Conservation (phyloP, 2,329 filamentous ascomycete species). For the Arthroderma sp. region DNA sequence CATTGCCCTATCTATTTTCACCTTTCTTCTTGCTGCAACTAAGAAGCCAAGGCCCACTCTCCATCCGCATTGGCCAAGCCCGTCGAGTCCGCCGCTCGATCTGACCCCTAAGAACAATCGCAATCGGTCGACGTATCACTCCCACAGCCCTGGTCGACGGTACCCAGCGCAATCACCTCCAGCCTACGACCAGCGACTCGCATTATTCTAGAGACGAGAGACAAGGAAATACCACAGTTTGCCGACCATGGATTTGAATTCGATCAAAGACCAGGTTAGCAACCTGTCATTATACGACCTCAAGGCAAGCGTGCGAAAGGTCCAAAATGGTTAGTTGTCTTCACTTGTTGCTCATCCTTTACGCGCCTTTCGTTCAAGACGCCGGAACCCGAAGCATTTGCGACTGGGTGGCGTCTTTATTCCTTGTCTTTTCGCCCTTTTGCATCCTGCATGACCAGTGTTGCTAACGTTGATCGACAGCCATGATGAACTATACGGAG, state of each 20-base stretch:
- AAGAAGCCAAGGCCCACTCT: too few relatives aligned
- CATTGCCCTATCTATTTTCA: too few relatives aligned
- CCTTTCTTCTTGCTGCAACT: too few relatives aligned
- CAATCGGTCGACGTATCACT: background rate
- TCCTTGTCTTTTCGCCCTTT: background rate
- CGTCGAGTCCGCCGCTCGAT: too few relatives aligned
- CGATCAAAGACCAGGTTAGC: conserved; percentile 71
- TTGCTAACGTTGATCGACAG: conserved; percentile 34
- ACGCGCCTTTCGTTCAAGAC: too few relatives aligned
- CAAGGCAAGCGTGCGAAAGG: conserved; percentile 87
- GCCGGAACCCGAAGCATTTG: too few relatives aligned
- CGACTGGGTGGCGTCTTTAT: background rate
- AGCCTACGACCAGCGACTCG: too few relatives aligned
- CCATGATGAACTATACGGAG: conserved; percentile 96
- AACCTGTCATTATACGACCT: conserved; percentile 90
- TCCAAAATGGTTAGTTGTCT: conserved; percentile 68
- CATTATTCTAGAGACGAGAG: too few relatives aligned
- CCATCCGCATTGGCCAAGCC: too few relatives aligned
- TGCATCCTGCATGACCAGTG: background rate
- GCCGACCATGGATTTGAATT: conserved; percentile 66
- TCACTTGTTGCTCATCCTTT: too few relatives aligned
- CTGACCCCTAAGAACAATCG: too few relatives aligned
- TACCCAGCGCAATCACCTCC: background rate
- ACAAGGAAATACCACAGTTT: too few relatives aligned
- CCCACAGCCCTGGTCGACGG: background rate